Conservation (phyloP, 352 stramenopile genomes). For the Pythium phragmitis region DNA sequence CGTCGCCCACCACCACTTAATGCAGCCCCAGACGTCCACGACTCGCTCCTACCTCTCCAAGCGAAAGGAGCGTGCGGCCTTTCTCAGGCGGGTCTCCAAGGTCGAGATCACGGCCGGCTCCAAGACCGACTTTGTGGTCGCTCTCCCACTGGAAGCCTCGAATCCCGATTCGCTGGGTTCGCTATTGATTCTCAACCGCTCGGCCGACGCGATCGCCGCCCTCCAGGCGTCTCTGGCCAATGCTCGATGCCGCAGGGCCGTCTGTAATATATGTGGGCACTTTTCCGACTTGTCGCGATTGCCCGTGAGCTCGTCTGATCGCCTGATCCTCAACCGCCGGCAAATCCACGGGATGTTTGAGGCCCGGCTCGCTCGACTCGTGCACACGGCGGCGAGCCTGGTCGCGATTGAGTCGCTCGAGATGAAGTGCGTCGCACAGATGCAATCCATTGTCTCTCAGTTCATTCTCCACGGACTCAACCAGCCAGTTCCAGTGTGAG, state of each 20-base stretch:
- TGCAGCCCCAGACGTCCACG: neutral
- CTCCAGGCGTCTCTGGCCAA: neutral
- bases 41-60: neutral
- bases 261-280: neutral
- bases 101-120: slow-evolving; percentile 8
- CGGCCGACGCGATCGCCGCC: neutral
- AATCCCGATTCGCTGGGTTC: neutral
- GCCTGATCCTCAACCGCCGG: neutral
- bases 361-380: neutral
- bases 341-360: slow-evolving; percentile 1
- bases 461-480: neutral
- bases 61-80: neutral
- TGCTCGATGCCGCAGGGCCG: neutral
- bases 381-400: neutral
- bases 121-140: slow-evolving; percentile 4
- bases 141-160: neutral
- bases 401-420: neutral
- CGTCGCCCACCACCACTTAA: too few relatives aligned
- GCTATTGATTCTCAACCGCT: slow-evolving; percentile 1
- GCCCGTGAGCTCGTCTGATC: neutral
- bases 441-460: neutral
- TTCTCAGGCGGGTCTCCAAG: neutral
- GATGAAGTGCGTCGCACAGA: slow-evolving; percentile 1
- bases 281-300: neutral
- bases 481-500: neutral